phyloP scores from a whole-genome alignment of 441 rosid genomes.

The Adansonia grandidieri region DNA sequence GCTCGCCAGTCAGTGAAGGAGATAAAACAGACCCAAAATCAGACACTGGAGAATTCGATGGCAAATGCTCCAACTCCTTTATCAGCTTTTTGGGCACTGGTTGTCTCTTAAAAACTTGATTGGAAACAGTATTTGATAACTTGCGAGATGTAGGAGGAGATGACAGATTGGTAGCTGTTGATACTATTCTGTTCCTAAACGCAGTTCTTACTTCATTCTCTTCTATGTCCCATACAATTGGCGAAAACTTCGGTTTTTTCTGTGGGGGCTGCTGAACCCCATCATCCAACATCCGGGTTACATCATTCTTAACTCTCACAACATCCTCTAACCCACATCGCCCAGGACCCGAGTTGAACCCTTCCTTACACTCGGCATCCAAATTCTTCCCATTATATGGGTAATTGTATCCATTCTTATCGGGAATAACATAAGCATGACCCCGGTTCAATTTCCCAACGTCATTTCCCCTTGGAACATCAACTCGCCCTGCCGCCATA shows the following conservation, averaged over 20 bases:
- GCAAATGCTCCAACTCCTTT: conserved; percentile 27
- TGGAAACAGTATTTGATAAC: conserved; percentile 8
- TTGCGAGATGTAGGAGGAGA: conserved; percentile 23
- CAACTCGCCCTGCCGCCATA: conserved; percentile 84
- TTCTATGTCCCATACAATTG: conserved; percentile 44
- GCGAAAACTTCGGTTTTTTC: conserved; percentile 71
- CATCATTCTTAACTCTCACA: conserved; percentile 29
- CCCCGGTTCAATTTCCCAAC: conserved; percentile 33
- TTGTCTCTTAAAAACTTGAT: conserved; percentile 30
- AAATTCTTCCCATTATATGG: conserved; percentile 13
- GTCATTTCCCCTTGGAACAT: conserved; percentile 43
- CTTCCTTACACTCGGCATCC: conserved; percentile 28
- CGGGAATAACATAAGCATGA: conserved; percentile 29
- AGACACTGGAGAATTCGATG: conserved; percentile 15
- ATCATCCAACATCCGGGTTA: conserved; percentile 27
- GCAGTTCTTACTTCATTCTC: conserved; percentile 37
- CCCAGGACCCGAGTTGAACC: conserved; percentile 25
- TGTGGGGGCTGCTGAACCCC: conserved; percentile 44
- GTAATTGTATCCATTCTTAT: conserved; percentile 19
- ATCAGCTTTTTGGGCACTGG: conserved; percentile 6
- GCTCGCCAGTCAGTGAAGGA: conserved; percentile 25
- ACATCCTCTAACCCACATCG: conserved; percentile 28
- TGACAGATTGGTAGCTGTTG: conserved; percentile 15
- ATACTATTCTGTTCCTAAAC: conserved; percentile 33
- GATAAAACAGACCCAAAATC: conserved; percentile 17